Evolutionary conservation across 2,329 filamentous ascomycete genomes (phyloP).

Genomic region (Diaporthe amygdali): DNA sequence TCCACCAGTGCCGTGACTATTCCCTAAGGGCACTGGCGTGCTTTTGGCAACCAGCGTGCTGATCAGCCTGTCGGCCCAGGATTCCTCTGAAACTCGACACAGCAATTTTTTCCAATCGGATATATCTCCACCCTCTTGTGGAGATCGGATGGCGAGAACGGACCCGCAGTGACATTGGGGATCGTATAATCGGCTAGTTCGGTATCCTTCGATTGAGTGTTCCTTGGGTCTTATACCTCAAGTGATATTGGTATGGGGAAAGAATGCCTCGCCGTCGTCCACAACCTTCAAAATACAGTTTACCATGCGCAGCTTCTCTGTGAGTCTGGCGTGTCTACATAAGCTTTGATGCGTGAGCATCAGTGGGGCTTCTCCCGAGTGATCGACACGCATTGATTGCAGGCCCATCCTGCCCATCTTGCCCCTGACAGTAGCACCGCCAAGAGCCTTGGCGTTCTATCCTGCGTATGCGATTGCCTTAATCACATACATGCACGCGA

Average conservation of each 20-base stretch:
- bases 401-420: not conserved
- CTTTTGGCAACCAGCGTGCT: not conserved
- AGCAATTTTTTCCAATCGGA: conserved; percentile 1
- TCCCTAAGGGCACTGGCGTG: not conserved
- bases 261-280: not conserved
- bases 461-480: not conserved
- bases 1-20: conserved; percentile 12
- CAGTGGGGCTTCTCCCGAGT: conserved; percentile 2
- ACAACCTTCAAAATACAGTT: not conserved
- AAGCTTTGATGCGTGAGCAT: not conserved
- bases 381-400: conserved; percentile 16
- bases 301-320: not conserved
- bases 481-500: not conserved
- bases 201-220: not conserved
- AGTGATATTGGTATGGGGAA: not conserved
- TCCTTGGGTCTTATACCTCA: not conserved
- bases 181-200: not conserved
- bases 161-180: not conserved
- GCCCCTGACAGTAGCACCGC: not conserved
- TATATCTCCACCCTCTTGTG: not conserved
- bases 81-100: not conserved
- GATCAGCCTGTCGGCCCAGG: not conserved
- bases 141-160: not conserved
- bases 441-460: conserved; percentile 8
- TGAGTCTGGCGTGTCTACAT: not conserved